A percentile compares a stretch with the other conserved stretches of the same genome.
These are phyloP conservation scores for Omphalea diandra DNA, from an alignment of 441 rosid species.

Conservation along the genomic window DNA sequence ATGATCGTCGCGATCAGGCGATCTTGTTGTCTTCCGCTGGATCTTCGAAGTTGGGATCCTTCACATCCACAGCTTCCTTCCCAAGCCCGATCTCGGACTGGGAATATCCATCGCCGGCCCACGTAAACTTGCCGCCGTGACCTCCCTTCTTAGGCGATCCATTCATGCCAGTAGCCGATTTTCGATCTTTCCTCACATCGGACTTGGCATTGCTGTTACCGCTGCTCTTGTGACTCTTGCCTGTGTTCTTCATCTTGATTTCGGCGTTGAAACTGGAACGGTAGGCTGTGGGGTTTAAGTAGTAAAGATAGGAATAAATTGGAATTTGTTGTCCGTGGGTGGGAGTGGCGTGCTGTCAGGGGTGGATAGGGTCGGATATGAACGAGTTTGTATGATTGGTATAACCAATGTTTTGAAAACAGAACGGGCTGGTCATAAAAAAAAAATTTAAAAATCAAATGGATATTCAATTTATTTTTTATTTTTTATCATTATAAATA, in stretches of 20 bases:
- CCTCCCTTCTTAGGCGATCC: constrained; percentile 82
- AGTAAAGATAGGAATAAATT: too few relatives aligned
- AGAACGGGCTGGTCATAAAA: too few relatives aligned
- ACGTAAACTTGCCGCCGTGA: constrained; percentile 67
- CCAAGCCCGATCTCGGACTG: constrained; percentile 46
- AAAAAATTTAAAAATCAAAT: too few relatives aligned
- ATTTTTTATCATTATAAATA: too few relatives aligned
- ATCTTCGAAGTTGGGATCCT: constrained; percentile 67
- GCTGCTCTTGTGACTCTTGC: constrained; percentile 31
- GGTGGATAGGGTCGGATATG: too few relatives aligned
- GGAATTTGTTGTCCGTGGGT: too few relatives aligned
- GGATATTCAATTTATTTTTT: too few relatives aligned
- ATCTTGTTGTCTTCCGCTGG: constrained; percentile 32
- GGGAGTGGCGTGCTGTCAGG: too few relatives aligned
- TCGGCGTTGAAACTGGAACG: too few relatives aligned
- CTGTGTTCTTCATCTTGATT: constrained; percentile 40
- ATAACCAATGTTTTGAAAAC: too few relatives aligned
- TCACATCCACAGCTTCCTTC: constrained; percentile 40
- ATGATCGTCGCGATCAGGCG: constrained; percentile 17
- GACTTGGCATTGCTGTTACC: constrained; percentile 18
- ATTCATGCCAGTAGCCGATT: constrained; percentile 51
- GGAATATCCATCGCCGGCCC: constrained; percentile 58
- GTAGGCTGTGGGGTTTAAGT: too few relatives aligned
- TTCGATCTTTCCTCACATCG: constrained; percentile 49
- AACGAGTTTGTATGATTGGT: too few relatives aligned